Evolutionary conservation across 2,329 filamentous ascomycete genomes (phyloP).

Genomic region (Botryotinia calthae): DNA sequence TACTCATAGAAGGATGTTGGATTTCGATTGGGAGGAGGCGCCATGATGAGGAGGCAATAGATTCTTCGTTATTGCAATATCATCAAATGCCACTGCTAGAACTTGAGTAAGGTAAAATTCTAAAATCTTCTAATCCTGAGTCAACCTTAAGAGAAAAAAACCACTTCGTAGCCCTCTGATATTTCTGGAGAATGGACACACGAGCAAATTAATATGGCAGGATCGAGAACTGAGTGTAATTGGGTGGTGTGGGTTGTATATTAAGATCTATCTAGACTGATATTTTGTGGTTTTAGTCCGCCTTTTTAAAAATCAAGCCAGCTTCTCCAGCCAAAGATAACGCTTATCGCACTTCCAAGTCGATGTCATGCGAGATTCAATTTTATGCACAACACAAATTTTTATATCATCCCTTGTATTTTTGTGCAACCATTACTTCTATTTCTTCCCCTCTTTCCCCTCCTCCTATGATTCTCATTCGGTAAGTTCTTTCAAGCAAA

Average conservation of each 20-base stretch:
- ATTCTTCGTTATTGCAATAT: background rate
- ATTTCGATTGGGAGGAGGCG: slow-evolving; percentile 24
- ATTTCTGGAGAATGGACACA: background rate
- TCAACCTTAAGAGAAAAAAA: background rate
- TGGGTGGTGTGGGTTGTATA: background rate
- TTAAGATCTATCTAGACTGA: background rate
- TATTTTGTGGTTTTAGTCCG: slow-evolving; percentile 1
- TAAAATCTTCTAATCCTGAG: background rate
- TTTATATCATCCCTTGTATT: background rate
- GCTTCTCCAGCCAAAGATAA: background rate
- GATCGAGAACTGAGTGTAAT: background rate
- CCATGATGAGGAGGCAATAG: slow-evolving; percentile 1
- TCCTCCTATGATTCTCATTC: background rate
- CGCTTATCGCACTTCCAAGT: background rate
- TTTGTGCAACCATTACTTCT: background rate
- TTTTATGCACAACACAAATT: background rate
- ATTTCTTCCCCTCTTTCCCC: background rate
- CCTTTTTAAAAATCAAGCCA: background rate
- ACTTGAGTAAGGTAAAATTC: background rate
- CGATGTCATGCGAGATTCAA: slow-evolving; percentile 2
- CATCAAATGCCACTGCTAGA: background rate
- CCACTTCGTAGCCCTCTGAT: background rate
- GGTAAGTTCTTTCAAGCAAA: background rate
- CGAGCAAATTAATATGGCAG: slow-evolving; percentile 9
- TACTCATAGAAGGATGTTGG: slow-evolving; percentile 39